Base-by-base conservation (phyloP, 2,329 filamentous ascomycete genomes). In the Raffaelea deltoideospora region DNA sequence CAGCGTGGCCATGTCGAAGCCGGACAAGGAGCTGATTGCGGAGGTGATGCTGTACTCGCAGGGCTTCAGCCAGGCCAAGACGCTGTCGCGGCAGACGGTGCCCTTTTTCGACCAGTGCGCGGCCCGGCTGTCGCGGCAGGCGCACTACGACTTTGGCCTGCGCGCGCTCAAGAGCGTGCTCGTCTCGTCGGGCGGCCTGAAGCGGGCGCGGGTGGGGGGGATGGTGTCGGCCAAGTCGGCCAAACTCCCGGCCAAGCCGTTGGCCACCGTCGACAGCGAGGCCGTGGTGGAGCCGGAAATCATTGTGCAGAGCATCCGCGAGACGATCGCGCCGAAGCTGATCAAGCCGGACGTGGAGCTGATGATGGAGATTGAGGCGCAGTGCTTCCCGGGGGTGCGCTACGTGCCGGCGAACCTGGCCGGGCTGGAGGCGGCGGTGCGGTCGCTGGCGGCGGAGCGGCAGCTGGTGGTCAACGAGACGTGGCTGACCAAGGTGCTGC, bases 31-130 rank as follows among this genome's bases (percentile, higher is more conserved):
- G 58, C 79, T 98, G 40, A 99, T 99, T 59, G 86, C 90, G 26
- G 90, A 99, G 64, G 90, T 99, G 50, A 99, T 98, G 92, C 75
- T 99, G 26, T 99, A 95, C 68, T 98, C 92, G 1, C 90, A 99
- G 58, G 90, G 90, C 52, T 99, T 99, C 67, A 92, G 84, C 50
- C 85, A 94, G 56, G 90, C 90, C 26, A 98, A 96, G 61, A 67
- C 79, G 41, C 67, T 99, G 5, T 94, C 90, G 2, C 90, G 88
- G 53, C 86, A 96, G 49, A 92, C 88, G 1, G 90, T 99, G 19
- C 92, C 90, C 0, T 98, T 99, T 69, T 98, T 99, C 59, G 90
- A 98, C 53, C 77, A 81, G 51, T 98, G 92, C 55, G 67, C 83
- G 8, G 68, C 64, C 19, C 72, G 69, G 41, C 64, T 99, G 21